These are phyloP conservation scores for Kodamaea laetipori DNA, from an alignment of 805 yeast species.

Conservation along the genomic window DNA sequence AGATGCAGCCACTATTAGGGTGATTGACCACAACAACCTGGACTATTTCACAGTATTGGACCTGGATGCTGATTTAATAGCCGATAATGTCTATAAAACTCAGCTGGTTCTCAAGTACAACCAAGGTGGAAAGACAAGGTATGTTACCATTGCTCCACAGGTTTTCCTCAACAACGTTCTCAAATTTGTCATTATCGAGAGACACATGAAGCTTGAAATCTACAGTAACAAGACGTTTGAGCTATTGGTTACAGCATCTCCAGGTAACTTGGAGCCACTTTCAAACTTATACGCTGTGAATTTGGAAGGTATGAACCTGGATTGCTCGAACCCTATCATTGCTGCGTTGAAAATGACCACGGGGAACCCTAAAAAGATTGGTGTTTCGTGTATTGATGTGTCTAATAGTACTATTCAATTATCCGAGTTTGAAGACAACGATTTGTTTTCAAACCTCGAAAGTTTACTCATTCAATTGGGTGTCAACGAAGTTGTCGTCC, in stretches of 20 bases:
- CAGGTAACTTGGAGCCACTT: constrained; percentile 76
- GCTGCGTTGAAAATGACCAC: constrained; percentile 41
- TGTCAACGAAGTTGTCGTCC: constrained; percentile 78
- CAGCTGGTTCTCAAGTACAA: constrained; percentile 72
- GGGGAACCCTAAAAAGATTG: constrained; percentile 55
- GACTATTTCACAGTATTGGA: constrained; percentile 77
- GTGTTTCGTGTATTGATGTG: constrained; percentile 79
- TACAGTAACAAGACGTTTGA: constrained; percentile 66
- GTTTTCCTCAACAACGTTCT: constrained; percentile 65
- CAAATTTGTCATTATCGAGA: constrained; percentile 65
- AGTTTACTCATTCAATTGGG: constrained; percentile 85
- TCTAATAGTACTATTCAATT: constrained; percentile 66
- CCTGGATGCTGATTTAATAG: constrained; percentile 78
- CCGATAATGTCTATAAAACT: constrained; percentile 83
- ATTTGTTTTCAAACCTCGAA: constrained; percentile 82
- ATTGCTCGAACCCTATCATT: constrained; percentile 42
- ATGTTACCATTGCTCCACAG: constrained; percentile 77
- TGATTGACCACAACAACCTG: constrained; percentile 69
- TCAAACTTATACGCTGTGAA: constrained; percentile 40
- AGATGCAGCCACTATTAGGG: constrained; percentile 53
- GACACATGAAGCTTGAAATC: constrained; percentile 77
- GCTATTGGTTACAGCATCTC: constrained; percentile 66
- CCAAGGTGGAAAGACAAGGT: constrained; percentile 46
- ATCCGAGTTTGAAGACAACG: constrained; percentile 83
- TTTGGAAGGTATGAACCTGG: constrained; percentile 63